These are phyloP conservation scores for Rhizoclosmatium globosum DNA, from an alignment of 192 early-diverging fungal species.

Conservation along the genomic window DNA sequence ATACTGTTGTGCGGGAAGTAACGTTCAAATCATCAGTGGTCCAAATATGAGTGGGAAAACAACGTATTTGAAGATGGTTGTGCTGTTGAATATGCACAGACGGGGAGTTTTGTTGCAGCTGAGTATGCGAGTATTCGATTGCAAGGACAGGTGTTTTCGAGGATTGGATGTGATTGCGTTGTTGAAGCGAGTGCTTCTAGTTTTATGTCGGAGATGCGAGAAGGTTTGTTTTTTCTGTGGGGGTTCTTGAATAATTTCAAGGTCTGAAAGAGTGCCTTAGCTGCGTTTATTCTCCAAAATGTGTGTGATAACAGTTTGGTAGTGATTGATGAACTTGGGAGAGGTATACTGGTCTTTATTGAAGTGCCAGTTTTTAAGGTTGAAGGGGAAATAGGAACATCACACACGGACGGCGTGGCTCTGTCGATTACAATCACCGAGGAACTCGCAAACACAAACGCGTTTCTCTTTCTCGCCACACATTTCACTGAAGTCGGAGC, in stretches of 20 bases:
- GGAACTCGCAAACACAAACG: constrained; percentile 60
- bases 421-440: constrained; percentile 80
- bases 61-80: constrained; percentile 85
- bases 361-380: constrained; percentile 2
- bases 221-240: constrained; percentile 36
- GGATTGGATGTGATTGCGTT: constrained; percentile 66
- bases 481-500: constrained; percentile 62
- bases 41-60: constrained; percentile 95
- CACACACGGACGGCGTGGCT: constrained; percentile 73
- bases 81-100: constrained; percentile 83
- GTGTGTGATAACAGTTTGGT: constrained; percentile 75
- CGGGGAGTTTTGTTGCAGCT: constrained; percentile 85
- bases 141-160: constrained; percentile 75
- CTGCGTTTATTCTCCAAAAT: constrained; percentile 80
- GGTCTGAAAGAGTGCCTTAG: constrained; percentile 16
- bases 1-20: constrained; percentile 57
- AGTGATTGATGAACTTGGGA: constrained; percentile 91
- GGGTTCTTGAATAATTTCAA: background rate
- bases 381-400: constrained; percentile 58
- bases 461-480: constrained; percentile 78
- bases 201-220: constrained; percentile 90
- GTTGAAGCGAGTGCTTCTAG: constrained; percentile 66
- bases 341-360: constrained; percentile 44
- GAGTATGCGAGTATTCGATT: constrained; percentile 79
- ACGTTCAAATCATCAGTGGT: constrained; percentile 84